Base-by-base conservation (phyloP, 2,329 filamentous ascomycete species). In the Penicillium occitanis region DNA sequence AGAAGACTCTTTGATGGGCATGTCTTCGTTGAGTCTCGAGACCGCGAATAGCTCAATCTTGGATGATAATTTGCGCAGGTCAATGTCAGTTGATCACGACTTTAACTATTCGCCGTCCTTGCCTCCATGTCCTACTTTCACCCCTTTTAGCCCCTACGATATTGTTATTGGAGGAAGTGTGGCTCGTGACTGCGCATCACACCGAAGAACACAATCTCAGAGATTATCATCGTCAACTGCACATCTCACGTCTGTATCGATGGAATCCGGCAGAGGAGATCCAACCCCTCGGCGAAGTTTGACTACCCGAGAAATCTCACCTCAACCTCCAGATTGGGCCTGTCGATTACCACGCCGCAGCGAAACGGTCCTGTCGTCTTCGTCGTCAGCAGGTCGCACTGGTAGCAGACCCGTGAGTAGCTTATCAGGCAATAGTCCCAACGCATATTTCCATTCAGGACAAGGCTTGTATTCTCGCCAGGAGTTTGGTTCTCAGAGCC, bases 1-100 rank as follows among this genome's bases (percentile, higher is more conserved):
- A 64, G 76, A 78, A 48, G 76, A 78, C 63, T 78, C 76, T 4
- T 63, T 70, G 4, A 71, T 74, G 69, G 72, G 76, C 2, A 70
- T 76, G 46, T 79, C 77, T 13, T 76, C 75, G 1, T 68, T 77
- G 67, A 79, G 77, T 61, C 65, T 78, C 1, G 77, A 78, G 61
- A 79, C 76, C 1, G 77, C 75, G 3, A 75, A 77, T 66, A 79
- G 76, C 63, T 78, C 77, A 1, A 78, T 78, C 46, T 64, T 78
- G 30, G 76, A 78, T 10, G 77, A 77, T 35, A 71, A 72, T 48
- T 67, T 69, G 61, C 71, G 71, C 44, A 70, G 70, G 28, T 73
- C 73, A 5, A 67, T 68, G n/a, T 74, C 72, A 1, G 66, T 69
- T 6, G 75, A 77, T 10, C 70, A 70, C 28, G 72, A 74, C 5